Base-by-base conservation (phyloP, 2,329 filamentous ascomycete genomes). In the Exophiala dermatitidis region DNA sequence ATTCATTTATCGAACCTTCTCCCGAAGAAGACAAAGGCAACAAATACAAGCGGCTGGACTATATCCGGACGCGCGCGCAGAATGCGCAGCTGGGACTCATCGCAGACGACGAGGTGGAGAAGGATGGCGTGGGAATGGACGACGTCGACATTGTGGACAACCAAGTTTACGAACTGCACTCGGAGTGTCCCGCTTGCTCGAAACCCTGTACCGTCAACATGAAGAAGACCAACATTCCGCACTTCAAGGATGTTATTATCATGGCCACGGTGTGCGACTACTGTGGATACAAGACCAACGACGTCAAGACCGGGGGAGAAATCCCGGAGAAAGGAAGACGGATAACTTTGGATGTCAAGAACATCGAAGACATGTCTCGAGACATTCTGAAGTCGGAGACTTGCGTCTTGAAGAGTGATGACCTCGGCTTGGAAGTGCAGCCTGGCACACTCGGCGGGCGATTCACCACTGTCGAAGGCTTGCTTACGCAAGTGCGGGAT, bases 201-300 rank as follows among this genome's bases (percentile, higher is more conserved):
- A 87, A 87, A 70, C 74, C 82, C 3, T 96, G 90, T 72, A 83
- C 83, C 3, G 95, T 94, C 6, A 90, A 95, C 71, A 96, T 96
- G 89, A 95, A 96, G 76, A 95, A 95, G 85, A 89, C 97, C 53
- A 89, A 95, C 65, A 96, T 98, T 58, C 93, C 93, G 0, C 86
- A 95, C 73, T 98, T 98, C 76, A 95, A 96, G 73, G 88, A 97
- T 67, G 93, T 98, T 2, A 84, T 96, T 38, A 78, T 98, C 64
- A 97, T 95, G 88, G 90, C 85, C 63, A 97, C 91, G 1, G 84
- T 89, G 30, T 98, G 93, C 72, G 85, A 91, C 30, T 79, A 85
- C 69, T 98, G 93, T 68, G 91, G 91, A 53, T 95, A 97, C 75
- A 85, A 89, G 58, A 93, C 86, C 63, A 97, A 95, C 71, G 93